phyloP scores from a whole-genome alignment of 768 basidiomycete genomes.

The Boletus eberwhitei region DNA sequence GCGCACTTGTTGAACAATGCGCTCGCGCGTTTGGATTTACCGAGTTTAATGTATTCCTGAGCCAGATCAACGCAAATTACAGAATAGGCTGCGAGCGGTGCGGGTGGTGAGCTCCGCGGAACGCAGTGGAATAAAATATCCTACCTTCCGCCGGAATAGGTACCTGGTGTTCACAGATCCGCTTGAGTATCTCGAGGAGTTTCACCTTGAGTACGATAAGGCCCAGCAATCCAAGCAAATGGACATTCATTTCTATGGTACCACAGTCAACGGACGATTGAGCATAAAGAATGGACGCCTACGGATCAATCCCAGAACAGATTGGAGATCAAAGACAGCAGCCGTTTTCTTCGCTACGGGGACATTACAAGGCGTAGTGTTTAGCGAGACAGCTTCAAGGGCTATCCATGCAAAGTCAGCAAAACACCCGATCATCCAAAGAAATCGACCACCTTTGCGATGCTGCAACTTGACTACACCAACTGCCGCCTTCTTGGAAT shows the following conservation, averaged over 20 bases:
- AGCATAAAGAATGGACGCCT: constrained; percentile 20
- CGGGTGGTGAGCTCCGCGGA: background rate
- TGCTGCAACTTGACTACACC: constrained; percentile 46
- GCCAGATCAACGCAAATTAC: constrained; percentile 68
- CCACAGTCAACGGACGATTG: background rate
- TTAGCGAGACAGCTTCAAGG: constrained; percentile 16
- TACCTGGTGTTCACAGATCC: constrained; percentile 50
- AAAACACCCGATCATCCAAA: background rate
- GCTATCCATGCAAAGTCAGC: constrained; percentile 1
- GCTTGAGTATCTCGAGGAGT: constrained; percentile 60
- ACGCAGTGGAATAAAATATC: constrained; percentile 24
- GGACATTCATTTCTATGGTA: constrained; percentile 48
- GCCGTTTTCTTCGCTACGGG: background rate
- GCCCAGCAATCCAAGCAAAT: constrained; percentile 68
- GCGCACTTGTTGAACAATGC: constrained; percentile 61
- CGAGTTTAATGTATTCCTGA: constrained; percentile 74
- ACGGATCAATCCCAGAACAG: constrained; percentile 53
- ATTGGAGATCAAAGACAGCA: constrained; percentile 24
- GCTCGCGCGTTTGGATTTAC: constrained; percentile 66
- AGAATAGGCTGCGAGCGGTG: constrained; percentile 49
- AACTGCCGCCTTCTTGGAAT: constrained; percentile 6
- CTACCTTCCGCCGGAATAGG: constrained; percentile 51
- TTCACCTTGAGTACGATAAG: constrained; percentile 64
- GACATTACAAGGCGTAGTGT: constrained; percentile 3
- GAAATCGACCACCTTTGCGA: constrained; percentile 34